A percentile compares a stretch with the other conserved stretches of the same genome.
Evolutionary conservation across 805 yeast genomes (phyloP).

Genomic region (Hanseniaspora occidentalis): DNA sequence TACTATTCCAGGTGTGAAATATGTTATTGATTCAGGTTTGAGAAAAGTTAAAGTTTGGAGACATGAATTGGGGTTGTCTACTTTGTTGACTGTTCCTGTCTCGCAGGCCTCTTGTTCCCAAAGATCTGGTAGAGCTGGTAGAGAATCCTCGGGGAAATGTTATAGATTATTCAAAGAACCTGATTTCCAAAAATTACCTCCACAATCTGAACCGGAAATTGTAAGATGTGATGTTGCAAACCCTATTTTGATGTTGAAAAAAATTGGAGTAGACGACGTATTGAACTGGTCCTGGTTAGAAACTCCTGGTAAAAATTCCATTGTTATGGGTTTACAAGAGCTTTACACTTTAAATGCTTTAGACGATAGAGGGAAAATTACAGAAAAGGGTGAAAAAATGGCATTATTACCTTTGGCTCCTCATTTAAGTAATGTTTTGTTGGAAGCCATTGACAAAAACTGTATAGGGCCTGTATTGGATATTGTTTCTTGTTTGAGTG

Average conservation of each 20-base stretch:
- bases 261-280: conserved; percentile 71
- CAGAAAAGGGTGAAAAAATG: conserved; percentile 73
- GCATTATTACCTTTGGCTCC: conserved; percentile 88
- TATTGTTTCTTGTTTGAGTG: conserved; percentile 85
- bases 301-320: conserved; percentile 69
- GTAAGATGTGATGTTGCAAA: conserved; percentile 73
- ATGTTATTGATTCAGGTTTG: conserved; percentile 85
- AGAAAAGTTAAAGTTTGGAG: conserved; percentile 93
- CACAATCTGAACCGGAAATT: conserved; percentile 89
- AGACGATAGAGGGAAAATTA: conserved; percentile 62
- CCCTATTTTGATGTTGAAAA: conserved; percentile 75
- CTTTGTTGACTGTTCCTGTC: conserved; percentile 81
- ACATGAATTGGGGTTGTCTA: conserved; percentile 84
- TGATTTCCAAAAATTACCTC: conserved; percentile 48
- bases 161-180: conserved; percentile 70
- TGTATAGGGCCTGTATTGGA: conserved; percentile 64
- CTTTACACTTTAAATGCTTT: conserved; percentile 71
- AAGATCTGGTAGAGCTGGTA: conserved; percentile 98
- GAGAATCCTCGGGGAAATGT: conserved; percentile 88
- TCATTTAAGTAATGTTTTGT: conserved; percentile 72
- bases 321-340: conserved; percentile 65
- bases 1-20: conserved; percentile 88
- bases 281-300: conserved; percentile 88
- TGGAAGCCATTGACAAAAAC: conserved; percentile 46
- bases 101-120: conserved; percentile 92